Conservation (phyloP, 2,329 filamentous ascomycete species). For the Pleochaeta shiraiana region DNA sequence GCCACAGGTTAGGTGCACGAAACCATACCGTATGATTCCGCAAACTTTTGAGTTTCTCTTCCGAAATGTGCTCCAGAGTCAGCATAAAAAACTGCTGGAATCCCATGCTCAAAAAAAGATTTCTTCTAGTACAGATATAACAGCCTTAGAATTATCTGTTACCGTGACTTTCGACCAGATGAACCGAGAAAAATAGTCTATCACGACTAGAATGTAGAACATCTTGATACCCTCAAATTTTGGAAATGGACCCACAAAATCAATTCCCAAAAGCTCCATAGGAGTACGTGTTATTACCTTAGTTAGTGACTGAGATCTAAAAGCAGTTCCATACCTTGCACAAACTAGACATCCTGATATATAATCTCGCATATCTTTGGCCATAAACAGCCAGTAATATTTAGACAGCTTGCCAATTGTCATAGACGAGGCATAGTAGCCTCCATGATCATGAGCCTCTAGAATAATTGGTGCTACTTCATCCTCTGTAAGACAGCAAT, state of each 20-base stretch:
- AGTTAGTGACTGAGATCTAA: neutral
- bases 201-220: neutral
- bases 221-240: neutral
- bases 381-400: neutral
- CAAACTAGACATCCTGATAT: neutral
- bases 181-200: conserved; percentile 5
- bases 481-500: neutral
- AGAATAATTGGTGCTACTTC: neutral
- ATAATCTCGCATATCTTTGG: neutral
- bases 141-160: neutral
- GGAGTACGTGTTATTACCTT: neutral
- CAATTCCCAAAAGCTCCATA: neutral
- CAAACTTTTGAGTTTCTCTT: neutral
- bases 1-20: neutral
- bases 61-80: neutral
- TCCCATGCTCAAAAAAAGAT: neutral
- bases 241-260: neutral
- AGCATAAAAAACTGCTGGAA: neutral
- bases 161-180: neutral
- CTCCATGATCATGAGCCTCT: neutral
- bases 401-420: neutral
- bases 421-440: neutral
- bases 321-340: neutral
- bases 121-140: neutral
- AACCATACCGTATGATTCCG: neutral